Evolutionary conservation across 768 basidiomycete species (phyloP), one percentile per base, ranked within the genome.

Genomic region (Mycena venus): DNA sequence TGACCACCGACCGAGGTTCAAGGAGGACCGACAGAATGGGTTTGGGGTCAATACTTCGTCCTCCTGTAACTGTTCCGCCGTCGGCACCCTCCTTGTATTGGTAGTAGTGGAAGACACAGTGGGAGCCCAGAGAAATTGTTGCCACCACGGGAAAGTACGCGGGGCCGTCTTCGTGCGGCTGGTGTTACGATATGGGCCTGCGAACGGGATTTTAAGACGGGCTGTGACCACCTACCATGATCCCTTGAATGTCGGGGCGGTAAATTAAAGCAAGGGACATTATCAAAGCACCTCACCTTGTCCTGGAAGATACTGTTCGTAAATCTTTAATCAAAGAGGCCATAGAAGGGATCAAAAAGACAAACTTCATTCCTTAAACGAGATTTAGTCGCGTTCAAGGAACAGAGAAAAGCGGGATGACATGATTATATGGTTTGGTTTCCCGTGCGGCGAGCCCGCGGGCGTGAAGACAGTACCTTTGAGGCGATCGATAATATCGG

Each of bases 81-180:
- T 81, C 76, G 44, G 78, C 51, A n/a, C 72, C 74, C 49, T 40
- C 49, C 68, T 83, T 84, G 78, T 95, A 95, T 65, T 87, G 88
- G 80, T 95, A 95, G 80, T 98, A 95, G 83, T 96, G 90, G 76
- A 99, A 93, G 68, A 96, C 86, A 3, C 93, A 86, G 81, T 97
- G 95, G 2, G 95, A 94, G 49, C 93, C 93, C 70, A 98, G 84
- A 17, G 97, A 96, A 61, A 99, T 84, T n/a, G 97, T 98, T 2
- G 95, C 93, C 1, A 98, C 97, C 6, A 94, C 91, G 0, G 97
- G 95, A 79, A 92, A 85, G 84, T 98, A 99, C 21, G 92, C 90
- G 2, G 96, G 94, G 0, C 97, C 96, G 81, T 99, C 97, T 85
- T 98, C 93, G 78, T 98, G 97, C 2, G 96, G 95, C 95, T 97